Conservation (phyloP, 805 yeast species). For the Tetrapisispora fleetii region DNA sequence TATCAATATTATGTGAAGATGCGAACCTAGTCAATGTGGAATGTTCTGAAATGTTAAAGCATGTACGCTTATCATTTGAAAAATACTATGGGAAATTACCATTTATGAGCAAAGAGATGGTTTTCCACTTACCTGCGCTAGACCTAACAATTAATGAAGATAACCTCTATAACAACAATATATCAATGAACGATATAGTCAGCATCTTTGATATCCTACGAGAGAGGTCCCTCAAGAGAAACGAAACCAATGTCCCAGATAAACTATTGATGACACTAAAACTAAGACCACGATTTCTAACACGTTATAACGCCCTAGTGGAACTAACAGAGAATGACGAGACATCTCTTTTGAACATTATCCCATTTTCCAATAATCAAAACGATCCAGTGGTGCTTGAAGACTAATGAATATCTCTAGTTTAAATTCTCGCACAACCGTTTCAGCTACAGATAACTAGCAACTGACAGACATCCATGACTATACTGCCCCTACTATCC, state of each 20-base stretch:
- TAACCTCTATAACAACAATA: conserved; percentile 25
- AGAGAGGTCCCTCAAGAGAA: conserved; percentile 17
- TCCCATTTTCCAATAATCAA: conserved; percentile 26
- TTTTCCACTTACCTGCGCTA: conserved; percentile 19
- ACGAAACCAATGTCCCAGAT: conserved; percentile 16
- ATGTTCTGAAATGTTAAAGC: conserved; percentile 15
- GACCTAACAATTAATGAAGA: conserved; percentile 28
- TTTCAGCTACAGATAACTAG: no score
- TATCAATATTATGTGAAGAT: conserved; percentile 17
- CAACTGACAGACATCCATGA: no score
- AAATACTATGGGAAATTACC: conserved; percentile 14
- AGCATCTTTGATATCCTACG: conserved; percentile 24
- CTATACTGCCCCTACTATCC: no score
- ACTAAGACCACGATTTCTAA: conserved; percentile 25
- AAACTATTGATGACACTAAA: conserved; percentile 12
- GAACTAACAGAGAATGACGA: conserved; percentile 24
- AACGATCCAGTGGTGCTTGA: conserved; percentile 27
- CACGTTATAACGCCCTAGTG: conserved; percentile 27
- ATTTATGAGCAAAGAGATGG: conserved; percentile 22
- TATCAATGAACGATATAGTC: conserved; percentile 24
- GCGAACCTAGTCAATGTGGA: conserved; percentile 8
- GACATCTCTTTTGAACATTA: conserved; percentile 23
- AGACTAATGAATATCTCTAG: conserved; percentile 7
- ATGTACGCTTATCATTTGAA: conserved; percentile 20
- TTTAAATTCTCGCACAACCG: no score